These are phyloP conservation scores for Xylaria hypoxylon DNA, from an alignment of 2,329 filamentous ascomycete genomes.

Conservation along the genomic window DNA sequence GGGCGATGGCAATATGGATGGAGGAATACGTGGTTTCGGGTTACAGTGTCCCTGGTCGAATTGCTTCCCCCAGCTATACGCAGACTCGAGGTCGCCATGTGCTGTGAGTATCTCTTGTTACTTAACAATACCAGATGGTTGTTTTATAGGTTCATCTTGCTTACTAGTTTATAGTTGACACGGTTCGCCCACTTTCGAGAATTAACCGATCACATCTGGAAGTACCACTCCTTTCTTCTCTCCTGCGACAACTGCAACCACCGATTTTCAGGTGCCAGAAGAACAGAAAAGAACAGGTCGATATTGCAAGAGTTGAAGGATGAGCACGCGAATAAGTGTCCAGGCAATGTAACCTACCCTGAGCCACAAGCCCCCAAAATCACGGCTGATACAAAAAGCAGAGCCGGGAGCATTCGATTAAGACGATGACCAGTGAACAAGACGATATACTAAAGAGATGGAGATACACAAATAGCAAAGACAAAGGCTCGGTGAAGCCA, in stretches of 20 bases:
- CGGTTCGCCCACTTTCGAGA: constrained; percentile 21
- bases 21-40: neutral
- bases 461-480: neutral
- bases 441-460: constrained; percentile 6
- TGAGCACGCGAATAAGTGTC: neutral
- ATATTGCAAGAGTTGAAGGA: constrained; percentile 3
- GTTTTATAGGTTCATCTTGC: neutral
- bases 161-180: neutral
- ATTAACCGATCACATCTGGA: constrained; percentile 29
- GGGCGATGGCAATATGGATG: neutral
- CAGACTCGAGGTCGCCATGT: constrained; percentile 1
- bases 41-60: constrained; percentile 32
- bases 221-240: constrained; percentile 29
- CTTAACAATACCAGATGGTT: neutral
- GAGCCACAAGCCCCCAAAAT: neutral
- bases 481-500: neutral
- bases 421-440: constrained; percentile 23
- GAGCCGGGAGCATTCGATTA: neutral
- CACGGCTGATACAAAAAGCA: neutral
- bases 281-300: neutral
- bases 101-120: neutral
- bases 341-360: constrained; percentile 1
- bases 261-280: constrained; percentile 15
- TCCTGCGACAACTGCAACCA: constrained; percentile 20
- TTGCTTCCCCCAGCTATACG: constrained; percentile 29